Base-by-base conservation (phyloP, 176 grass and related monocot species). In the Chloris gayana region DNA sequence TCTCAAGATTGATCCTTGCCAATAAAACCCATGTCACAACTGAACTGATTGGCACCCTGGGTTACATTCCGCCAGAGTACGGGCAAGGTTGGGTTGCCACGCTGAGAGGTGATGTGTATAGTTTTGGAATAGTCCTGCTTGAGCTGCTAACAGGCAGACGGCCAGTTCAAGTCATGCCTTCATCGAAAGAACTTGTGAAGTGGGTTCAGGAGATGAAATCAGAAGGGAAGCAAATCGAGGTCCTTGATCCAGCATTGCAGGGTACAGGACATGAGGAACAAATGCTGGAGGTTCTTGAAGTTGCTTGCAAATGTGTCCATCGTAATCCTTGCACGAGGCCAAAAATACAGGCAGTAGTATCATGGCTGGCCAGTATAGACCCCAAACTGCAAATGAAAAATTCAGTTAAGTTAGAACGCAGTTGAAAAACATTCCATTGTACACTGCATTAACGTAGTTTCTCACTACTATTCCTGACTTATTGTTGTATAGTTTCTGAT, bases 11-110 rank as follows among this genome's bases (percentile, higher is more conserved):
- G 45, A 64, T 97, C 67, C 81, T 82, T 67, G 80, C 88, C 11
- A 88, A 82, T 49, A 66, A 82, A 83, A 97, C 90, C 8, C 93
- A 93, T 85, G 88, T 97, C 31, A 97, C 93, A 27, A 97, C 93
- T 0, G 90, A 97, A 45, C 54, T 93, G 14, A 82, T 96, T 0
- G 93, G 93, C 4, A 93, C 93, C 47, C 69, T 84, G 17, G 93
- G 93, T 13, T 97, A 97, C 78, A 97, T 97, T n/a, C 94, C 94
- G 1, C 94, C 94, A 0, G 91, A 93, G 56, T 97, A 97, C 61
- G 80, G 77, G 34, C 91, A 93, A 60, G 81, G 75, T 39, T 97
- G 88, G 73, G 78, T 93, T 38, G 94, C 94, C 13, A 97, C 91
- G 0, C 53, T 89, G 18, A 90, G 83, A 82, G 93, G 93, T 37